These are phyloP conservation scores for Parietichytrium sp. DNA, from an alignment of 108 stramenopile genomes.

Conservation along the genomic window DNA sequence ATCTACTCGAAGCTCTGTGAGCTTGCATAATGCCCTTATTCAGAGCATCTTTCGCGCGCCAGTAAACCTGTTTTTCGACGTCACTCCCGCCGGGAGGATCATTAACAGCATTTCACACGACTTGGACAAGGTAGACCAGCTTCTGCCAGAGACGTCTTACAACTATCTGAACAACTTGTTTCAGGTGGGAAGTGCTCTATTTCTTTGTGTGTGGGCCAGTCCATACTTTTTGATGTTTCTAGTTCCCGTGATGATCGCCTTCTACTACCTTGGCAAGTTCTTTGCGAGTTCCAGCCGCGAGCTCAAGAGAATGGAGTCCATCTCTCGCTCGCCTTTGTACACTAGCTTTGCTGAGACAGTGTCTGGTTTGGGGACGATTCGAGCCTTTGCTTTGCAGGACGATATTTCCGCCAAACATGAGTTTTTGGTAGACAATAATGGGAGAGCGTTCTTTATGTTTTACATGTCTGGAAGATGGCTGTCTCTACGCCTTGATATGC, in stretches of 20 bases:
- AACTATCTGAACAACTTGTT: conserved; percentile 69
- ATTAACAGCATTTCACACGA: conserved; percentile 66
- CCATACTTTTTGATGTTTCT: conserved; percentile 61
- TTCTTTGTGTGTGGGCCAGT: conserved; percentile 67
- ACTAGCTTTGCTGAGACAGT: conserved; percentile 84
- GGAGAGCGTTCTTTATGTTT: neutral
- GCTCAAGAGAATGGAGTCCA: neutral
- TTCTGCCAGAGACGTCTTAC: conserved; percentile 55
- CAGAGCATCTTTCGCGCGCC: conserved; percentile 74
- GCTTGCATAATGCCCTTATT: conserved; percentile 75
- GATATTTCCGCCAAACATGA: conserved; percentile 12
- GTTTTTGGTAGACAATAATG: neutral
- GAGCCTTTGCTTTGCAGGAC: conserved; percentile 64
- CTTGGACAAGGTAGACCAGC: neutral
- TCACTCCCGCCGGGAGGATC: conserved; percentile 82
- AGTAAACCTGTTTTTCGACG: conserved; percentile 83
- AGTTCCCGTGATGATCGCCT: conserved; percentile 66
- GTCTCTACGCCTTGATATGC: conserved; percentile 44
- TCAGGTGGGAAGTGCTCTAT: conserved; percentile 56
- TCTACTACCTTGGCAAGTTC: conserved; percentile 73
- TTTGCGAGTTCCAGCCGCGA: conserved; percentile 53
- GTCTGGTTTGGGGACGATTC: conserved; percentile 84
- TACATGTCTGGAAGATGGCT: neutral
- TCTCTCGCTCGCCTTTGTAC: conserved; percentile 57
- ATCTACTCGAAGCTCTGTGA: conserved; percentile 69